A percentile compares a stretch with the other conserved stretches of the same genome.
These are phyloP conservation scores for Kwoniella sp. DNA, from an alignment of 768 basidiomycete genomes.

Conservation along the genomic window DNA sequence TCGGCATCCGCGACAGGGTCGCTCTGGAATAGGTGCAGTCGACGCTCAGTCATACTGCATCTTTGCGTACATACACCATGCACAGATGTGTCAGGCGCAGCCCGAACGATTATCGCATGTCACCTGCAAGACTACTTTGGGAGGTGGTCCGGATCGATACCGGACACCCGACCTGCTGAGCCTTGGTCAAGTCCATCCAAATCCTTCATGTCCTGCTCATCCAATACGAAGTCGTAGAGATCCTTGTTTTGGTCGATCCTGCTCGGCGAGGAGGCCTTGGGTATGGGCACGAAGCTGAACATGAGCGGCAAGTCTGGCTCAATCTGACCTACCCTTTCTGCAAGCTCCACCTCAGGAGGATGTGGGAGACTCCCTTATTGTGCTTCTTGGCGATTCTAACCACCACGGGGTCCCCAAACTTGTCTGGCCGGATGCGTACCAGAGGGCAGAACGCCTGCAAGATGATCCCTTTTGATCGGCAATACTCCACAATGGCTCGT, in stretches of 20 bases:
- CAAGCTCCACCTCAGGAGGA: constrained; percentile 55
- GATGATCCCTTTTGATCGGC: constrained; percentile 59
- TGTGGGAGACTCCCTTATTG: constrained; percentile 50
- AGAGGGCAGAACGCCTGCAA: constrained; percentile 47
- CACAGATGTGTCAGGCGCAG: background rate
- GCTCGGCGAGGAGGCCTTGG: constrained; percentile 8
- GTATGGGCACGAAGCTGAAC: constrained; percentile 15
- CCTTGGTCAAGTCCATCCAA: constrained; percentile 15
- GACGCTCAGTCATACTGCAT: background rate
- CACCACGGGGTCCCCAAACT: constrained; percentile 32
- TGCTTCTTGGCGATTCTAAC: constrained; percentile 34
- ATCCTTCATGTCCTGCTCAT: constrained; percentile 19
- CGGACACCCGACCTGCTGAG: constrained; percentile 11
- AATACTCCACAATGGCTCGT: constrained; percentile 68
- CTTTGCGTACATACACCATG: background rate
- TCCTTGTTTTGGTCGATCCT: constrained; percentile 12
- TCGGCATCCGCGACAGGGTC: constrained; percentile 5
- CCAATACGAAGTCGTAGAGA: constrained; percentile 18
- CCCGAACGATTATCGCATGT: no score
- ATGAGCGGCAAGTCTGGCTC: background rate
- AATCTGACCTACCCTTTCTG: constrained; percentile 52
- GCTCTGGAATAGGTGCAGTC: background rate
- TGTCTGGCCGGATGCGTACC: constrained; percentile 56
- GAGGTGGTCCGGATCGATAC: constrained; percentile 13
- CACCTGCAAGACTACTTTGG: constrained; percentile 15